phyloP scores from a whole-genome alignment of 352 stramenopile genomes.

The Hyaloperonospora brassicae region DNA sequence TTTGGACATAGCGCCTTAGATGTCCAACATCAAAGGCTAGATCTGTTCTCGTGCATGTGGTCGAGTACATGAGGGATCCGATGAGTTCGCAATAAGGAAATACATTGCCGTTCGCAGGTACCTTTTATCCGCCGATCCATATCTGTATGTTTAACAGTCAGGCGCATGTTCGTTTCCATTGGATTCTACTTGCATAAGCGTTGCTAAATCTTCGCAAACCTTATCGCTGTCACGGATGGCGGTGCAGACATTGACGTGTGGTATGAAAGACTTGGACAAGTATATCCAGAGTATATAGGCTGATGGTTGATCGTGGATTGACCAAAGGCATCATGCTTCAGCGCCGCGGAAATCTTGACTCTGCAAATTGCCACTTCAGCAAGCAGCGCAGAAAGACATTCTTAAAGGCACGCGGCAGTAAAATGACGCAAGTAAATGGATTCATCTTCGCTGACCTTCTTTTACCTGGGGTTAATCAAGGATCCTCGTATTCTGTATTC shows the following conservation, averaged over 20 bases:
- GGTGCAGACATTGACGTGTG: constrained; percentile 9
- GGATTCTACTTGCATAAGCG: too few species aligned
- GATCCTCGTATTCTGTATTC: background rate
- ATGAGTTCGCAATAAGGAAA: too few species aligned
- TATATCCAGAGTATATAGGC: constrained; percentile 8
- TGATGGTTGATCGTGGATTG: constrained; percentile 14
- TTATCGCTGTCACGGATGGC: constrained; percentile 9
- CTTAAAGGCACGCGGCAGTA: constrained; percentile 4
- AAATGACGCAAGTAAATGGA: constrained; percentile 5
- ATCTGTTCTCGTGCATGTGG: too few species aligned
- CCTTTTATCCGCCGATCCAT: too few species aligned
- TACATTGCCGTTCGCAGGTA: too few species aligned
- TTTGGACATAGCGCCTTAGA: too few species aligned
- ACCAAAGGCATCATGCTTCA: constrained; percentile 14
- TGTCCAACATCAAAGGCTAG: too few species aligned
- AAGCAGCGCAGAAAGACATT: constrained; percentile 14
- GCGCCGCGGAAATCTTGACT: constrained; percentile 8
- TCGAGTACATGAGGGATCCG: too few species aligned
- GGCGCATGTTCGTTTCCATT: too few species aligned
- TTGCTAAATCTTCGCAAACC: too few species aligned
- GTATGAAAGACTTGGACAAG: constrained; percentile 6
- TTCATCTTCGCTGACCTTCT: constrained; percentile 13
- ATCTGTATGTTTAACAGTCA: too few species aligned
- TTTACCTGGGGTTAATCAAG: constrained; percentile 4
- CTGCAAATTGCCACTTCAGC: constrained; percentile 11